Base-by-base conservation (phyloP, 768 basidiomycete species). In the Sporobolomyces roseus region DNA sequence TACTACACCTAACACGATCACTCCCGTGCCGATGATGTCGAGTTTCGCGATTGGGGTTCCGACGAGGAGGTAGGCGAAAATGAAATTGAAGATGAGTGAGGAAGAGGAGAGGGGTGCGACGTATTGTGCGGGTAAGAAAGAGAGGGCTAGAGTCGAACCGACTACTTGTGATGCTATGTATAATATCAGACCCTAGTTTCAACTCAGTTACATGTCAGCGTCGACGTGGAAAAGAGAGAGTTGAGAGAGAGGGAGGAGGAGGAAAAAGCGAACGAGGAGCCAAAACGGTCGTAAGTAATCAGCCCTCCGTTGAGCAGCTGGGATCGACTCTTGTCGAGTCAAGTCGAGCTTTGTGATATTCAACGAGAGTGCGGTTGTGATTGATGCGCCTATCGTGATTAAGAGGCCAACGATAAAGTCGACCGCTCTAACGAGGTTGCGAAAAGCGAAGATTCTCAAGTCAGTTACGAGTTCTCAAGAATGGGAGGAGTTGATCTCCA, bases 291-390 rank as follows among this genome's bases (percentile, higher is more conserved):
- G 84, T 78, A 87, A 79, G 84, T 86, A 94, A 77, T 92, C 91
- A 68, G 82, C 84, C 75, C 81, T 83, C 41, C 92, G 83, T 16
- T 86, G 84, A 45, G 85, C 79, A 78, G 88, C 90, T 21, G 93
- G 93, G 55, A 94, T 81, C 30, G 83, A 81, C 71, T 83, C 88
- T 30, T 88, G 90, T 51, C 87, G 82, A 33, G 88, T 86, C 84
- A 93, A 91, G 80, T 96, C 93, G 48, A 94, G 80, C 79, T 97
- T 98, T 43, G 91, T 93, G 66, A 97, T 81, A 77, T 96, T 97
- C 48, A 98, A 83, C n/a, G 93, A 93, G 0, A 80, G 75, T 13
- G 79, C 79, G 45, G 79, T 79, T 25, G 77, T 58, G 21, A 77
- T 32, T 1, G 51, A 50, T 3, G 64, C 68, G 35, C 43, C 59